Evolutionary conservation across 2,329 filamentous ascomycete species (phyloP).

Genomic region (Aschersonia sp.): DNA sequence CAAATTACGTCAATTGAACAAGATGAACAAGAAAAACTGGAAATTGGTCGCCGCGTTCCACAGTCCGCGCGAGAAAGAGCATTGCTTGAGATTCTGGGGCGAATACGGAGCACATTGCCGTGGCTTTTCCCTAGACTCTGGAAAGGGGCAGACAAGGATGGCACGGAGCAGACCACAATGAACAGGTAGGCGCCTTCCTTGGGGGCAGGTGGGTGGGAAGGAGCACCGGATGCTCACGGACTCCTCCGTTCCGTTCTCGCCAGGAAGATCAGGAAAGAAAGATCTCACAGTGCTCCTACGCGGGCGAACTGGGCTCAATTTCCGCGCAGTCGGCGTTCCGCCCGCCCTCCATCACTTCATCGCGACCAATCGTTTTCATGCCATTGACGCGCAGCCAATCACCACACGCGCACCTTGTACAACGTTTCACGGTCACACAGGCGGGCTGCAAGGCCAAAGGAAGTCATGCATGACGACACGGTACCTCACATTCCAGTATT

Average conservation of each 20-base stretch:
- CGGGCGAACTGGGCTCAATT: too few relatives aligned
- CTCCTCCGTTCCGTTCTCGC: too few relatives aligned
- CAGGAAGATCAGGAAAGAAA: too few relatives aligned
- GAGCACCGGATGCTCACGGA: neutral
- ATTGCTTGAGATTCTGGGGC: too few relatives aligned
- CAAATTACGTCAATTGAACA: too few relatives aligned
- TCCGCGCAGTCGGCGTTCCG: too few relatives aligned
- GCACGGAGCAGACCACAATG: neutral
- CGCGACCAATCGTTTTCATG: neutral
- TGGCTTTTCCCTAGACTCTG: neutral
- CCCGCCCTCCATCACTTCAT: too few relatives aligned
- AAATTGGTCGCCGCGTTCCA: too few relatives aligned
- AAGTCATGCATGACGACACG: conserved; percentile 2
- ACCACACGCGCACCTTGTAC: neutral
- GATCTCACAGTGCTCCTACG: too few relatives aligned
- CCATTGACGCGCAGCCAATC: conserved; percentile 1
- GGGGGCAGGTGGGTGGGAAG: neutral
- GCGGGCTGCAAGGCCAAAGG: neutral
- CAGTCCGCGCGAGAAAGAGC: too few relatives aligned
- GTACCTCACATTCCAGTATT: conserved; percentile 2
- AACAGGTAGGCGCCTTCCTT: neutral
- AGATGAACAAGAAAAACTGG: too few relatives aligned
- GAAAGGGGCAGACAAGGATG: neutral
- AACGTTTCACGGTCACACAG: conserved; percentile 1
- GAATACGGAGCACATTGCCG: too few relatives aligned